Evolutionary conservation across 2,329 filamentous ascomycete species (phyloP).

Genomic region (Helotiales sp.): DNA sequence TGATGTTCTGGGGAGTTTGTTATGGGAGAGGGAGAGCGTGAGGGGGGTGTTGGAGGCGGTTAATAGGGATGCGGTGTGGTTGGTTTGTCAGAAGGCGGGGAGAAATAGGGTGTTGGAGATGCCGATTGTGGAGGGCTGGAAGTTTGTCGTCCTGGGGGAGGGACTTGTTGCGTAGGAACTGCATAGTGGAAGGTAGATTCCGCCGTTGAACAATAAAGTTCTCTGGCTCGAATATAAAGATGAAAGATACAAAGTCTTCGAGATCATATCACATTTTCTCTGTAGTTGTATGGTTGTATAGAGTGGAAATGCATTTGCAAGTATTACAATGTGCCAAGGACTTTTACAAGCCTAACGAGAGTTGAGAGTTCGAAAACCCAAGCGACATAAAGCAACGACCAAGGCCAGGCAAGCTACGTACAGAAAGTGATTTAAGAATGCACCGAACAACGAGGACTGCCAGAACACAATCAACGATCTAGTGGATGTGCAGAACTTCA

Average conservation of each 20-base stretch:
- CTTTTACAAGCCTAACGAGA: conserved; percentile 6
- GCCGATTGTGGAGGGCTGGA: conserved; percentile 44
- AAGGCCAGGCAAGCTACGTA: conserved; percentile 10
- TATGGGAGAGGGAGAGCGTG: conserved; percentile 49
- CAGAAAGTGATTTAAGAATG: conserved; percentile 8
- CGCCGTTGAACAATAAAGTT: too few relatives aligned
- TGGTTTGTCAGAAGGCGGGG: conserved; percentile 44
- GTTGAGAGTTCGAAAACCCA: conserved; percentile 2
- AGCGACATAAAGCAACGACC: conserved; percentile 1
- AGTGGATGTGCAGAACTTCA: background rate
- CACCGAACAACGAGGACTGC: background rate
- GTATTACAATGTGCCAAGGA: background rate
- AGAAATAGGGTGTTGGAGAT: conserved; percentile 37
- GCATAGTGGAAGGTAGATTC: background rate
- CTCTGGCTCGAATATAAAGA: too few relatives aligned
- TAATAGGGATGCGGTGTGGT: conserved; percentile 78
- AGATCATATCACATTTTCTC: background rate
- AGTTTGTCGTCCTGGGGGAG: conserved; percentile 27
- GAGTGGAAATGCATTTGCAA: conserved; percentile 1
- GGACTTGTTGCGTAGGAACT: background rate
- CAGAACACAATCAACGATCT: background rate
- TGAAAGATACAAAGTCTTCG: background rate
- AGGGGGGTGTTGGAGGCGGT: conserved; percentile 59
- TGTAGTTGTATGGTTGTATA: background rate
- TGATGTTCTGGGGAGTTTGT: conserved; percentile 54